Evolutionary conservation across 2,329 filamentous ascomycete species (phyloP), one percentile per base, ranked within the genome.

Genomic region (Fusarium tuaranense): DNA sequence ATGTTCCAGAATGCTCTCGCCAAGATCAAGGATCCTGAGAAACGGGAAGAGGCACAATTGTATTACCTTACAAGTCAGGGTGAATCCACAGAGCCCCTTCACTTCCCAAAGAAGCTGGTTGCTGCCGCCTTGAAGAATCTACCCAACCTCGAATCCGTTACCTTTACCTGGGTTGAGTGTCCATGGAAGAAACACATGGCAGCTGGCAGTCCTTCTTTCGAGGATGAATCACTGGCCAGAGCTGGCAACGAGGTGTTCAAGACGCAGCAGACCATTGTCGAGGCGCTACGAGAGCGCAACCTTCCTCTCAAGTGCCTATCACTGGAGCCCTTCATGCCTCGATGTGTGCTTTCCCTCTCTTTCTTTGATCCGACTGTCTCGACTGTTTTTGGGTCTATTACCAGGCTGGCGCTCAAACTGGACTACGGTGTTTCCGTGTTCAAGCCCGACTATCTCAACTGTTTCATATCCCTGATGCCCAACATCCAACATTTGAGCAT

Each of bases 141-240:
- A 7, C 63, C 69, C 16, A 75, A 72, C 51, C 75, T 80, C n/a
- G 71, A 72, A 36, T 68, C 72, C 6, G 25, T 79, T 18, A 72
- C 38, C 18, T 63, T 80, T 36, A 78, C 78, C 18, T 80, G 78
- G 78, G 65, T 51, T 12, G 32, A 68, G n/a, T 73, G 71, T 44
- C 77, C 78, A 13, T 79, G 76, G 78, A 20, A 57, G 25, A 69
- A 55, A 4, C 25, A 46, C 4, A 38, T 48, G 2, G 67, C 65
- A 10, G 66, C 62, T 12, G 55, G 46, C 2, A 62, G 71, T 16
- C 32, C 64, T 4, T 80, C 77, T 58, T 46, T 38, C n/a, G 18
- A 63, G 7, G 69, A 78, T 8, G 48, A 51, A 3, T 78, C 77
- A 1, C 57, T 80, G 44, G 51, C 67, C 22, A 41, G 76, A n/a